Evolutionary conservation across 2,329 filamentous ascomycete species (phyloP), one percentile per base, ranked within the genome.

Genomic region (Cladosporium austrohemisphaericum): DNA sequence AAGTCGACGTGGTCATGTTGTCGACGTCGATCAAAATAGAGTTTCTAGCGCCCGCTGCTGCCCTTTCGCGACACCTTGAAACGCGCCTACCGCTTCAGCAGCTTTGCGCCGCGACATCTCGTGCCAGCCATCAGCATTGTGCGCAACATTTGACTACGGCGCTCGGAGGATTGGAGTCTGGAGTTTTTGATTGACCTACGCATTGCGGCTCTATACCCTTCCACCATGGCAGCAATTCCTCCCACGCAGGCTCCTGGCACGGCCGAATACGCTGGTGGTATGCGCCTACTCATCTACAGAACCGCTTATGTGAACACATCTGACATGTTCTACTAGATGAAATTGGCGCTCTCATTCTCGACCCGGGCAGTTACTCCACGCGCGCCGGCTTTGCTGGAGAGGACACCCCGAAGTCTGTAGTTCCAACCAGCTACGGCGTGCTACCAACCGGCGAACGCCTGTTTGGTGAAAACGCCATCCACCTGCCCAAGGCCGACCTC

Each of bases 331-430:
- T 22, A 14, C 60, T 62, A 95, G 93, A 98, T 76, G 93, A 98
- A 75, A 91, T 98, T 57, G 94, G 91, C 28, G 94, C 94, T 45
- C 86, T 98, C 60, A 88, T 98, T 29, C 88, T 98, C 65, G 93
- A 98, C 66, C 88, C 93, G 3, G 93, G 94, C 54, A 96, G 90
- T 73, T 88, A 87, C 65, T 85, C 83, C 59, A 91, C 88, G 32
- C 90, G 94, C 71, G 93, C 91, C 52, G 93, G 93, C 51, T 98
- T 97, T 65, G 94, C 94, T 10, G 93, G 94, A 65, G 94, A 98
- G 79, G 93, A 98, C 72, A 86, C 90, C 1, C 93, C 93, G 60
- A 97, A 97, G 75, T 90, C 88, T 23, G 84, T 97, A 50, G 79
- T 95, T 51, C 91, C 92, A 22, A 93, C 90, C 36, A 89, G 86